These are phyloP conservation scores for Nannochloris sp. DNA, from an alignment of 139 green algal species.

Conservation along the genomic window DNA sequence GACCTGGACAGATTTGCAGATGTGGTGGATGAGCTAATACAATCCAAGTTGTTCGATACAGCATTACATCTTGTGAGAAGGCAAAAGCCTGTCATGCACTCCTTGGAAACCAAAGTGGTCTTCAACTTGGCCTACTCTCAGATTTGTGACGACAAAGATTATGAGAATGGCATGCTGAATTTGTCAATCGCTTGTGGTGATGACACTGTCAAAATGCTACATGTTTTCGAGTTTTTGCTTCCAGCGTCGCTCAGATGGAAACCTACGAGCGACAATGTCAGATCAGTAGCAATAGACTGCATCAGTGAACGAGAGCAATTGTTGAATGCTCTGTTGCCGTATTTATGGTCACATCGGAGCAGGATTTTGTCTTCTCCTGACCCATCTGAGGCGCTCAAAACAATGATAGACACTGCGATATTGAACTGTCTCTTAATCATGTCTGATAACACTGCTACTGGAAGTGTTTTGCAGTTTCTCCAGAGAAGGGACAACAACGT, in stretches of 20 bases:
- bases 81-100: too few species aligned
- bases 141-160: slow-evolving; percentile 8
- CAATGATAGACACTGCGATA: slow-evolving; percentile 74
- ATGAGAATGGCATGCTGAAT: slow-evolving; percentile 67
- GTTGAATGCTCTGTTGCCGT: slow-evolving; percentile 33
- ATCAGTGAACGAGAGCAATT: too few species aligned
- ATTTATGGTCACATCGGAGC: slow-evolving; percentile 63
- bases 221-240: slow-evolving; percentile 53
- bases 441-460: slow-evolving; percentile 47
- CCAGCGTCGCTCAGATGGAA: slow-evolving; percentile 16
- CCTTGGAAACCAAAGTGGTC: too few species aligned
- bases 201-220: slow-evolving; percentile 47
- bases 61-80: too few species aligned
- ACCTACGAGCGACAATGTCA: not conserved
- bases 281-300: slow-evolving; percentile 9
- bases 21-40: too few species aligned
- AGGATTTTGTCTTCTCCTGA: slow-evolving; percentile 22
- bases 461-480: slow-evolving; percentile 56
- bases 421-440: slow-evolving; percentile 57
- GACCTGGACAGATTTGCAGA: too few species aligned
- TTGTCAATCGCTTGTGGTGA: slow-evolving; percentile 45
- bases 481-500: slow-evolving; percentile 47
- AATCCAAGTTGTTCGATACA: too few species aligned
- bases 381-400: not conserved
- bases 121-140: too few species aligned